Conservation (phyloP, 2,329 filamentous ascomycete genomes). For the Monilinia fructicola region DNA sequence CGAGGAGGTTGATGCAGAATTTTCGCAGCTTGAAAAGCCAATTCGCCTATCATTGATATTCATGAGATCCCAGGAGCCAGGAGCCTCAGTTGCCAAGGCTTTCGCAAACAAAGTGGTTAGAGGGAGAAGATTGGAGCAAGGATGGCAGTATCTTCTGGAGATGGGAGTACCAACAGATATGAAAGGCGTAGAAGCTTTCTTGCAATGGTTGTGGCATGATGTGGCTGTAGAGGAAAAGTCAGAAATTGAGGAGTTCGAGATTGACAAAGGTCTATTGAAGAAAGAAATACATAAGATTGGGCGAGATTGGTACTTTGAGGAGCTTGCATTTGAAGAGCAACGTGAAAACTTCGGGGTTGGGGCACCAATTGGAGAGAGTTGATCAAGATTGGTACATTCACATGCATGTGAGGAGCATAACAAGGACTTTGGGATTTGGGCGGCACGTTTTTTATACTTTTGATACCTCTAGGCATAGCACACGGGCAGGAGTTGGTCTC, state of each 20-base stretch:
- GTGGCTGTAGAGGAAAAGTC: not conserved
- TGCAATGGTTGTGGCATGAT: conserved; percentile 6
- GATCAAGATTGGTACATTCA: no score
- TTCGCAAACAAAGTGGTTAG: conserved; percentile 28
- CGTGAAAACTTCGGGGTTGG: not conserved
- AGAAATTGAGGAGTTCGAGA: conserved; percentile 2
- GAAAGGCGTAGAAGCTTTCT: not conserved
- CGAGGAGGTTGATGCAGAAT: not conserved
- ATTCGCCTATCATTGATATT: not conserved
- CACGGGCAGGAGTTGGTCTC: no score
- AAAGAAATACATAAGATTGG: not conserved
- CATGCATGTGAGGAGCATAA: no score
- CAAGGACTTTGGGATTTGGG: no score
- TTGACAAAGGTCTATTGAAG: not conserved
- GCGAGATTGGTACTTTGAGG: conserved; percentile 14
- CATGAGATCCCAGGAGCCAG: not conserved
- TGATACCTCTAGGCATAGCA: no score
- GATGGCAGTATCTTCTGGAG: conserved; percentile 13
- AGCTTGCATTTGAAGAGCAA: not conserved
- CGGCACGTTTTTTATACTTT: no score
- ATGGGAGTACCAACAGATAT: not conserved
- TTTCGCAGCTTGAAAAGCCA: not conserved
- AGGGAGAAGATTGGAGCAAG: conserved; percentile 30
- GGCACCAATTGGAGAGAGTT: not conserved
- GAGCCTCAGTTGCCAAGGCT: conserved; percentile 19